These are phyloP conservation scores for Mycogone perniciosa DNA, from an alignment of 2,329 filamentous ascomycete species.

Conservation along the genomic window DNA sequence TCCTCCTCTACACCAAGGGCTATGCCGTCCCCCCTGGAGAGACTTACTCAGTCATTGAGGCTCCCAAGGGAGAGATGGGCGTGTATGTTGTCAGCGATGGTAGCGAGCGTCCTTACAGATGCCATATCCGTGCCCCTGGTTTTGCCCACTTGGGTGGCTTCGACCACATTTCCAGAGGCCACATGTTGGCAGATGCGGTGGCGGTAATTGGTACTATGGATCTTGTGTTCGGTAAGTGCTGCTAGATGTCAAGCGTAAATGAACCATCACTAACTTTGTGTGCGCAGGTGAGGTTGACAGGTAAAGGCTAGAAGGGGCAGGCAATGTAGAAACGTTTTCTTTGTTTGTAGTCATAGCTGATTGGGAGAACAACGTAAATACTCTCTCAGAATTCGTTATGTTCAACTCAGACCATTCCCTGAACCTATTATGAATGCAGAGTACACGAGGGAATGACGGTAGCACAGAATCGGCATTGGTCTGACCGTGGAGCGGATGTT, in stretches of 20 bases:
- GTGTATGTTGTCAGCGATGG: conserved; percentile 95
- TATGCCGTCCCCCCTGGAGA: conserved; percentile 95
- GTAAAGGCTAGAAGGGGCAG: conserved; percentile 32
- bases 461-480: neutral
- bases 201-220: conserved; percentile 91
- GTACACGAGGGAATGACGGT: neutral
- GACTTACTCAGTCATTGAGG: conserved; percentile 96
- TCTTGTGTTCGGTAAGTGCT: conserved; percentile 71
- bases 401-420: conserved; percentile 2
- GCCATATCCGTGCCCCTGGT: conserved; percentile 93
- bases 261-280: conserved; percentile 26
- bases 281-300: conserved; percentile 55
- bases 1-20: conserved; percentile 96
- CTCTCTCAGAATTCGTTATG: conserved; percentile 26
- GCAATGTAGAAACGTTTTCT: conserved; percentile 28
- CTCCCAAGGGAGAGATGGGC: conserved; percentile 99
- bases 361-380: conserved; percentile 32
- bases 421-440: neutral
- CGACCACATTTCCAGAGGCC: conserved; percentile 86
- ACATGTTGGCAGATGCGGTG: conserved; percentile 91
- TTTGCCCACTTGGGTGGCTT: conserved; percentile 94
- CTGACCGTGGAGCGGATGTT: neutral
- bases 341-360: conserved; percentile 37
- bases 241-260: neutral
- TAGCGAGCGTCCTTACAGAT: conserved; percentile 91